phyloP scores from a whole-genome alignment of 2,329 filamentous ascomycete genomes.

The Bimuria novae-zelandiae region DNA sequence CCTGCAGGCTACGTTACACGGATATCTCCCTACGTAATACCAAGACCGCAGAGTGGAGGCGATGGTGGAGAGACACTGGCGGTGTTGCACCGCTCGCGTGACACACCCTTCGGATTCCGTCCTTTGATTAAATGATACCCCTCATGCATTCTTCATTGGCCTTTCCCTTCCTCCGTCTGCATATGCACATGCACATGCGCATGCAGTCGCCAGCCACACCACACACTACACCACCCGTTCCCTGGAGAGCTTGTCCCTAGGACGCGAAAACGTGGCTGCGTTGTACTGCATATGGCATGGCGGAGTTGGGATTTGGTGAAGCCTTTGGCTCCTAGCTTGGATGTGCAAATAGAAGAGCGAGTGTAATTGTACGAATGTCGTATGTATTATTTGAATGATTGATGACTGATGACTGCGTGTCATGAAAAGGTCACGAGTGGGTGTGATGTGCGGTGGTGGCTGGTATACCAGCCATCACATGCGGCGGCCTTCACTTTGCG shows the following conservation, averaged over 20 bases:
- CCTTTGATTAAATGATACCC: constrained; percentile 7
- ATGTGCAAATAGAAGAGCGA: no score
- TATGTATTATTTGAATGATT: no score
- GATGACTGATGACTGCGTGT: no score
- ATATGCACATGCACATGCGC: not conserved
- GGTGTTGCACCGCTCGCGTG: constrained; percentile 3
- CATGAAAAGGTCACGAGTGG: no score
- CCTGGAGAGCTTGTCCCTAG: not conserved
- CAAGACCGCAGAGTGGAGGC: not conserved
- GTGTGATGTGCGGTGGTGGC: no score
- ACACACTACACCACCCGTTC: no score
- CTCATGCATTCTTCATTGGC: not conserved
- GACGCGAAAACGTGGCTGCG: not conserved
- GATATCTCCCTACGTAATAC: no score
- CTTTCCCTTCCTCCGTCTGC: not conserved
- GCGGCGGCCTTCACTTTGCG: no score
- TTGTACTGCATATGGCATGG: not conserved
- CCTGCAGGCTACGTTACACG: no score
- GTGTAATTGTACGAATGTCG: no score
- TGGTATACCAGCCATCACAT: no score
- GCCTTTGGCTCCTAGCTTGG: not conserved
- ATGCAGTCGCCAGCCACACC: not conserved
- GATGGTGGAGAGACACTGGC: not conserved
- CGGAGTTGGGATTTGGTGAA: not conserved
- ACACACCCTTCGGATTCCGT: constrained; percentile 6